Conservation (phyloP, 2,329 filamentous ascomycete genomes). For the Endothia cerciana region DNA sequence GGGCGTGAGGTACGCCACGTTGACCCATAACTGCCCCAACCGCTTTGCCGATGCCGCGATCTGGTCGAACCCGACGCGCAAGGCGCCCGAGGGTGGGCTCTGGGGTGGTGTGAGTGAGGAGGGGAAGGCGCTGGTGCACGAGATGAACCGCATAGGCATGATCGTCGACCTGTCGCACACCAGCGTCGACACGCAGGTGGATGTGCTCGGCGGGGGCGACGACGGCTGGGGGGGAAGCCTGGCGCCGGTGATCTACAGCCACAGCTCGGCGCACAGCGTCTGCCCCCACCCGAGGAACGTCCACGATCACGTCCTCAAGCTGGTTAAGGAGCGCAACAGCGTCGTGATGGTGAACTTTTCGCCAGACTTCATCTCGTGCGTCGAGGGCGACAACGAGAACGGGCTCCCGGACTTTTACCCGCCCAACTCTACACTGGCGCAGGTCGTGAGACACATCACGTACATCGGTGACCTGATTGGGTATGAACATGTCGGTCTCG, state of each 20-base stretch:
- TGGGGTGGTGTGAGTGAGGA: slow-evolving; percentile 74
- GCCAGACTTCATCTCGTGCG: slow-evolving; percentile 81
- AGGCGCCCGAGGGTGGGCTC: slow-evolving; percentile 54
- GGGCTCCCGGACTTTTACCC: slow-evolving; percentile 72
- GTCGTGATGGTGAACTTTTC: slow-evolving; percentile 92
- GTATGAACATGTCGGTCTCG: slow-evolving; percentile 85
- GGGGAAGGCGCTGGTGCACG: slow-evolving; percentile 71
- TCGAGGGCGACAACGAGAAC: slow-evolving; percentile 57
- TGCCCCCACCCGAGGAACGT: slow-evolving; percentile 93
- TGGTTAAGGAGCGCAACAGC: slow-evolving; percentile 74
- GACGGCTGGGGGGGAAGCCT: slow-evolving; percentile 70
- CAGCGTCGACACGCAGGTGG: slow-evolving; percentile 79
- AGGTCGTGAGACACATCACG: slow-evolving; percentile 79
- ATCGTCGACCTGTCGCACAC: slow-evolving; percentile 86
- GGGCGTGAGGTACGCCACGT: slow-evolving; percentile 83
- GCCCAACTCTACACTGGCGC: slow-evolving; percentile 71
- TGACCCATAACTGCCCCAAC: slow-evolving; percentile 95
- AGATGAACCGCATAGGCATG: slow-evolving; percentile 96
- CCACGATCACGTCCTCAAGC: slow-evolving; percentile 76
- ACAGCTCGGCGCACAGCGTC: slow-evolving; percentile 78
- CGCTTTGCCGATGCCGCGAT: slow-evolving; percentile 84
- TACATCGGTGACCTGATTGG: slow-evolving; percentile 84
- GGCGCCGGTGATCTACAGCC: slow-evolving; percentile 87
- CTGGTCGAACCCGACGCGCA: slow-evolving; percentile 51
- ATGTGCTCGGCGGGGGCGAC: slow-evolving; percentile 68